Evolutionary conservation across 352 stramenopile species (phyloP), one percentile per base, ranked within the genome.

Genomic region (Globisporangium ultimum): DNA sequence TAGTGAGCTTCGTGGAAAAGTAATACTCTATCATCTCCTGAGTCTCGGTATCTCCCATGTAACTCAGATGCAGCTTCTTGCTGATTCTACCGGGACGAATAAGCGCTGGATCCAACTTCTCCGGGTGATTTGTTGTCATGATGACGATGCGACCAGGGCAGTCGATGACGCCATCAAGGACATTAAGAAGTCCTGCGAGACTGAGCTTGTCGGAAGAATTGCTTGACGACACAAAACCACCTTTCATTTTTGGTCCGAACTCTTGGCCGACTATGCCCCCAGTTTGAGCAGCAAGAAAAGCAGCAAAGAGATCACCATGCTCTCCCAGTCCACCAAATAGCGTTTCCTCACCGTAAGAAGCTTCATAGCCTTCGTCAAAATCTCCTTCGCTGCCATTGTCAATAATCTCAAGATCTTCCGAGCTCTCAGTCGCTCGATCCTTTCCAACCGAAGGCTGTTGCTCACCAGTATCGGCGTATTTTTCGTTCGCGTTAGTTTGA

Each of bases 71-170:
- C 34, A 97, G 45, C 62, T 93, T 91, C 72, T 91, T 90, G 70
- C 97, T 93, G 20, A 98, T 84, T 41, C 91, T 84, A 0, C 91
- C 92, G 1, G 92, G 92, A 5, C 92, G 84, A 7, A 98, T 87
- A 5, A 98, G 78, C 24, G 92, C 92, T 9, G 86, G 75, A 65
- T 98, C 92, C n/a, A 98, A 78, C 55, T 89, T 92, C 68, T 98
- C 93, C 12, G 89, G 93, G 63, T 97, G 87, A 69, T 98, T 98
- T 15, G 87, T 96, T 11, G 93, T 97, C 83, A 97, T 96, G 68
- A 98, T 91, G 1, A 97, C 74, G 57, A 98, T 97, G 47, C 89
- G 81, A 0, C 84, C 89, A 18, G 87, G 84, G 18, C 74, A 90
- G 61, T 97, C 89, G 20, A 97, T 89, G 8, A 98, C 82, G 3